These are phyloP conservation scores for Aspergillus texensis DNA, from an alignment of 2,329 filamentous ascomycete genomes.

Conservation along the genomic window DNA sequence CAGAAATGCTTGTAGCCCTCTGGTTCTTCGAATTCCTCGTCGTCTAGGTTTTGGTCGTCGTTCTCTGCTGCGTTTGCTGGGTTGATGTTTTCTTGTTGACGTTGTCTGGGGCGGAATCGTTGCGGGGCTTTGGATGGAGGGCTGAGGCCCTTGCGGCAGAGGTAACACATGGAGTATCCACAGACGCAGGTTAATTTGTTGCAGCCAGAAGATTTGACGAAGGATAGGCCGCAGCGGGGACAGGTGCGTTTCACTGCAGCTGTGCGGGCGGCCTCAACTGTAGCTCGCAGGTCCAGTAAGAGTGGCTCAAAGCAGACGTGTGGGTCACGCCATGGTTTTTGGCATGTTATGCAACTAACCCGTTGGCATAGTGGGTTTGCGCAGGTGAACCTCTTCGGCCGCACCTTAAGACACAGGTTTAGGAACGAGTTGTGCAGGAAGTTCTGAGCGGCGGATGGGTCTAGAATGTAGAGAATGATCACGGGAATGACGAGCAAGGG, in stretches of 20 bases:
- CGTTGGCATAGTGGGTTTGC: conserved; percentile 68
- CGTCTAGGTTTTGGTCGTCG: conserved; percentile 23
- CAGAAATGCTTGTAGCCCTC: conserved; percentile 95
- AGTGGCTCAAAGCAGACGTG: conserved; percentile 89
- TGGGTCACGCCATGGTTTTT: conserved; percentile 81
- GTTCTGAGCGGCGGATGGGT: conserved; percentile 50
- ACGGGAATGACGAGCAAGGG: conserved; percentile 54
- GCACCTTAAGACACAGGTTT: conserved; percentile 69
- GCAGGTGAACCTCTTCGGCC: conserved; percentile 78
- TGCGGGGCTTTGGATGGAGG: conserved; percentile 24
- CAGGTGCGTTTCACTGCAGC: conserved; percentile 94
- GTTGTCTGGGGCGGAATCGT: conserved; percentile 13
- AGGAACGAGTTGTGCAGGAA: conserved; percentile 64
- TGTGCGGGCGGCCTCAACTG: conserved; percentile 90
- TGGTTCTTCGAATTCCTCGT: conserved; percentile 44
- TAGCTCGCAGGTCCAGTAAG: conserved; percentile 78
- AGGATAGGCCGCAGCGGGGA: conserved; percentile 84
- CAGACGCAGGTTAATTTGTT: conserved; percentile 97
- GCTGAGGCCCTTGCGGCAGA: conserved; percentile 73
- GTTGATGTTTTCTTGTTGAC: conserved; percentile 26
- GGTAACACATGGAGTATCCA: conserved; percentile 97
- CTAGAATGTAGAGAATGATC: conserved; percentile 59
- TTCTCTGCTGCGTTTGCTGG: conserved; percentile 47
- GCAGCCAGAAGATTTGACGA: conserved; percentile 91
- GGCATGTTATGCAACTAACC: conserved; percentile 78